Conservation (phyloP, 2,329 filamentous ascomycete genomes). For the Penicillium sp. region DNA sequence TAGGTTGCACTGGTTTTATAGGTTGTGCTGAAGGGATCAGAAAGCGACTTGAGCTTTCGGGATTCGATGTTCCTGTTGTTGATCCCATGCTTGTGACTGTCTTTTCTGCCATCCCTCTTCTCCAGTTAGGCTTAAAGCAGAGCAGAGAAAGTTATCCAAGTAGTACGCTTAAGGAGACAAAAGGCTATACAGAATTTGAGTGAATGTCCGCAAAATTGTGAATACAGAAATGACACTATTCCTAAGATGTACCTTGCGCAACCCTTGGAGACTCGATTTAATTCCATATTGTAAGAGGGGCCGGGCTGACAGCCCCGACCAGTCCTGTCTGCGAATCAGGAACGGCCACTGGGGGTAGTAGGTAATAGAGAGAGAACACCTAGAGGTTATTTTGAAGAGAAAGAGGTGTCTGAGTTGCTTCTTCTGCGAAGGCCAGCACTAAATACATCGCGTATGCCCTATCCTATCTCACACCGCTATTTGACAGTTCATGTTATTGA, state of each 20-base stretch:
- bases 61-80: background rate
- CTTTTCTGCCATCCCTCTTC: background rate
- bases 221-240: no score
- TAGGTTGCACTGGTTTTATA: background rate
- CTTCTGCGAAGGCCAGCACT: no score
- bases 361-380: no score
- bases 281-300: no score
- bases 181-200: background rate
- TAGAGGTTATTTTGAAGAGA: no score
- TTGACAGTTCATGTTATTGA: background rate
- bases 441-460: no score
- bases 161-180: background rate
- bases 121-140: background rate
- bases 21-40: background rate
- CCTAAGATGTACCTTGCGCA: no score
- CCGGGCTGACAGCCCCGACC: no score
- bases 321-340: no score
- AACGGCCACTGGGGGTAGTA: no score
- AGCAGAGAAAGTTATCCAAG: background rate
- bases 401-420: no score
- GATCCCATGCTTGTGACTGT: background rate
- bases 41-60: background rate
- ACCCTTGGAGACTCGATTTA: background rate
- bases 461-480: no score
- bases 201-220: background rate